Evolutionary conservation across 352 stramenopile species (phyloP).

Genomic region (Phytophthora nicotianae): DNA sequence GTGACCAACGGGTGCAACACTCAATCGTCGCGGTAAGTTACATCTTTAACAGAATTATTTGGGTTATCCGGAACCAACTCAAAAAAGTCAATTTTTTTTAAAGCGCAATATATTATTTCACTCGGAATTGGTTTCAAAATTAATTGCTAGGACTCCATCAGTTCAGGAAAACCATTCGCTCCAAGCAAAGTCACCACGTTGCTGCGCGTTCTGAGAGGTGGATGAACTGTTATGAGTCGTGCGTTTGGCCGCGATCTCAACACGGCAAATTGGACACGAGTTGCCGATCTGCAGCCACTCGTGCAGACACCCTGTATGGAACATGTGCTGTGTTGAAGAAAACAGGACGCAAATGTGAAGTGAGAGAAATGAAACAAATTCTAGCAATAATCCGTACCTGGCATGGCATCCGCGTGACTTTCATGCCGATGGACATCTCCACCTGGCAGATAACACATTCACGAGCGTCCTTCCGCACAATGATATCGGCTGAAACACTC

Average conservation of each 20-base stretch:
- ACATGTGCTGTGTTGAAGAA: constrained; percentile 61
- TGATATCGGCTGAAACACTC: constrained; percentile 44
- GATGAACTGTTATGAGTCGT: constrained; percentile 28
- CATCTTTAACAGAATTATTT: no score
- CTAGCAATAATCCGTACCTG: constrained; percentile 41
- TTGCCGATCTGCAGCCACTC: constrained; percentile 87
- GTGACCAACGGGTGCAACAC: constrained; percentile 6
- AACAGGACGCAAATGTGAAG: not conserved
- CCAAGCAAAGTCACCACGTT: constrained; percentile 67
- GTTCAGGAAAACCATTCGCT: constrained; percentile 78
- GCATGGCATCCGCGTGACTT: constrained; percentile 73
- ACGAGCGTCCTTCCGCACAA: constrained; percentile 67
- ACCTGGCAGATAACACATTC: constrained; percentile 87
- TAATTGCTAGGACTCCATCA: no score
- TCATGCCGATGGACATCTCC: constrained; percentile 72
- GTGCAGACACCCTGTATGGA: constrained; percentile 78
- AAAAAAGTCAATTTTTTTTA: no score
- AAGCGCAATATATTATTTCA: no score
- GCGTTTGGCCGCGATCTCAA: constrained; percentile 69
- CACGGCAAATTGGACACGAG: constrained; percentile 83
- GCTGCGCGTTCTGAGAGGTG: constrained; percentile 45
- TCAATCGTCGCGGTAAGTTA: constrained; percentile 23
- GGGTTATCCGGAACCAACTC: no score
- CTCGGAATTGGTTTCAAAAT: no score
- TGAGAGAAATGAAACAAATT: not conserved